phyloP scores from a whole-genome alignment of 768 basidiomycete genomes.

The Phanerochaete carnosa region DNA sequence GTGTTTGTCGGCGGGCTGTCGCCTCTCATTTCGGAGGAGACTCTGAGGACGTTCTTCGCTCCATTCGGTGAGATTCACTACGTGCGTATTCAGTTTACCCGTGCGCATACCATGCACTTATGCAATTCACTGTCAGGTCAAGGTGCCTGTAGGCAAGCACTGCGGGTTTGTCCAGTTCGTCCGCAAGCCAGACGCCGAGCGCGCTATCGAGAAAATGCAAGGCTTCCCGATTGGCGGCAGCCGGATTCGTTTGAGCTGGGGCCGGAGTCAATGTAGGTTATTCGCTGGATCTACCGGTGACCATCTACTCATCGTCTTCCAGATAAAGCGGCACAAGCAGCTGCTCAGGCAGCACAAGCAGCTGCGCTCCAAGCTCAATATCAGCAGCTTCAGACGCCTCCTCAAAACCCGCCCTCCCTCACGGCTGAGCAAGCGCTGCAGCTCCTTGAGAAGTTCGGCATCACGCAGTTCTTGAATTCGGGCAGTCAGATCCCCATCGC shows the following conservation, averaged over 20 bases:
- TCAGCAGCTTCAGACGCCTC: constrained; percentile 17
- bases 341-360: constrained; percentile 74
- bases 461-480: constrained; percentile 22
- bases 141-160: constrained; percentile 94
- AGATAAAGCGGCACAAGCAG: constrained; percentile 92
- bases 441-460: constrained; percentile 30
- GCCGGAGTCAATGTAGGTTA: constrained; percentile 84
- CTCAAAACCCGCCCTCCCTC: constrained; percentile 14
- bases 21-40: constrained; percentile 88
- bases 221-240: constrained; percentile 93
- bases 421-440: constrained; percentile 32
- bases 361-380: constrained; percentile 54
- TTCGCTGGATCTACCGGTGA: not conserved
- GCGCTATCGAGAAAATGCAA: constrained; percentile 95
- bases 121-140: constrained; percentile 74
- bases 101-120: constrained; percentile 7
- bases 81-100: constrained; percentile 40
- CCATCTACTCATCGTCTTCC: constrained; percentile 10
- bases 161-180: constrained; percentile 97
- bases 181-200: constrained; percentile 85
- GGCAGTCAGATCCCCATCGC: constrained; percentile 2
- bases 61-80: constrained; percentile 95
- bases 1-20: constrained; percentile 92
- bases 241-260: constrained; percentile 89
- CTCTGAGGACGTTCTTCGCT: constrained; percentile 83